Evolutionary conservation across 1,139 yeast species (phyloP), one percentile per base, ranked within the genome.

Genomic region (Yarrowia galli): DNA sequence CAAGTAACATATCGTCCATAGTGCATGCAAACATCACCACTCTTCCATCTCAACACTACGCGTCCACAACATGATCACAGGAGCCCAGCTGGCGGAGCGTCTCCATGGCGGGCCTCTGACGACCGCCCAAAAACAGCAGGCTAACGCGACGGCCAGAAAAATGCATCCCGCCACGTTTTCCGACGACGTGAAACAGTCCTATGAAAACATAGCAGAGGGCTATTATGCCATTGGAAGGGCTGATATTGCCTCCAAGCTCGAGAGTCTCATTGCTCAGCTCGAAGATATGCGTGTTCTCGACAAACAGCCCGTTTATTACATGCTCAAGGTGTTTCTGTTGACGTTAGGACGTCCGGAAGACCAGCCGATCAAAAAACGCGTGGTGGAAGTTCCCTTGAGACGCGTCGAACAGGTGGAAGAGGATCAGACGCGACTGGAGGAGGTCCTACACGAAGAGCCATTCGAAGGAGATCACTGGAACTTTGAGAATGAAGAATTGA

Each of bases 121-220:
- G 1, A 42, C 18, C 16, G 36, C 28, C 3, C 51, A 58, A 15
- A 43, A 1, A 81, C 38, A 22, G 22, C 51, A 43, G 28, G 64
- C 64, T 42, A 58, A 32, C 22, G 20, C 40, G 6, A 43, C 18
- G 28, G 64, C 64, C n/a, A 43, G 25, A 58, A 58, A 43, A 58
- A 28, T 32, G 49, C 64, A 58, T 32, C 64, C 46, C 0, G 64
- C 64, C 1, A 58, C 64, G 7, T 61, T 61, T 61, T 42, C 66
- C 13, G 56, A 61, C 18, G 66, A 61, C 56, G 66, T 61, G 23
- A 23, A 18, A 6, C 22, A 23, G 36, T 46, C 43, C 3, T 61
- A 61, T 10, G 38, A 61, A 13, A 38, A 20, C 43, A n/a, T 61
- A 3, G 46, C 56, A 0, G 66, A 61, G 20, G 66, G 66, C 1